Conservation (phyloP, 73 alveolate genomes). For the Tetrahymena elliotti region DNA sequence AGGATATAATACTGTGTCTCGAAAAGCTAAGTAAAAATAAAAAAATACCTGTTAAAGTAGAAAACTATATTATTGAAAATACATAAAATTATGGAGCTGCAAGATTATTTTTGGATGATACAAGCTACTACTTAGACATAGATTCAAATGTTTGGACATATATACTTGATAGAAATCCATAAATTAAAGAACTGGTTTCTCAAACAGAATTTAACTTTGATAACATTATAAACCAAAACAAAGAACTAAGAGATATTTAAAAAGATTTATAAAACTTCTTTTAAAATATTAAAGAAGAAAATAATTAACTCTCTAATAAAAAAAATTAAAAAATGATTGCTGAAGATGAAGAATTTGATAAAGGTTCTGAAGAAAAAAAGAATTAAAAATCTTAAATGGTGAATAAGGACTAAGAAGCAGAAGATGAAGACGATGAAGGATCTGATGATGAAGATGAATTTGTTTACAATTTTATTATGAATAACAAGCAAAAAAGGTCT, state of each 20-base stretch:
- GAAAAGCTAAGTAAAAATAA: constrained; percentile 55
- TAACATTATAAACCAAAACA: neutral
- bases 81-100: constrained; percentile 64
- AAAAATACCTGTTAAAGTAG: constrained; percentile 45
- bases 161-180: constrained; percentile 4
- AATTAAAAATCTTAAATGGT: neutral
- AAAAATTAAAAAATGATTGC: neutral
- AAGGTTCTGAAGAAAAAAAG: neutral
- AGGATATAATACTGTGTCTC: constrained; percentile 52
- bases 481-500: constrained; percentile 31
- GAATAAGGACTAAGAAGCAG: neutral
- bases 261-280: neutral
- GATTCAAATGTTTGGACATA: constrained; percentile 22
- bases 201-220: neutral
- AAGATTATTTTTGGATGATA: constrained; percentile 48
- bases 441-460: neutral
- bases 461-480: constrained; percentile 3
- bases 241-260: neutral
- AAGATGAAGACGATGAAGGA: constrained; percentile 1
- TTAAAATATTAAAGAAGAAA: neutral
- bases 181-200: neutral
- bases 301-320: neutral
- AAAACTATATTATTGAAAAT: constrained; percentile 33
- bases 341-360: neutral
- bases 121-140: constrained; percentile 52